These are phyloP conservation scores for Fragilaria crotonensis DNA, from an alignment of 108 stramenopile genomes.

Conservation along the genomic window DNA sequence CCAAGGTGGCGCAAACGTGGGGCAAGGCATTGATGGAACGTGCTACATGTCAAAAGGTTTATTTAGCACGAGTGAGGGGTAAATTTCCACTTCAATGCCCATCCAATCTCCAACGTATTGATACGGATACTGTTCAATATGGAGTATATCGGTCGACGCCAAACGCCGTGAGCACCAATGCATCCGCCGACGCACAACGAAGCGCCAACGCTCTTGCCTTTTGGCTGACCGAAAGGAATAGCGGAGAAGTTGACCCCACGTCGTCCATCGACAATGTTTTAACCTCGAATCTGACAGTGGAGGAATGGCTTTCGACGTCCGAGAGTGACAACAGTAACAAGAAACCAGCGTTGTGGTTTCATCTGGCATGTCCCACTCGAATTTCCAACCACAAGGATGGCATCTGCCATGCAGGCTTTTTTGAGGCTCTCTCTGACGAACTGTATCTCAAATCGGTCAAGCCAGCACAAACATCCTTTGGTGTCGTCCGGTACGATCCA, in stretches of 20 bases:
- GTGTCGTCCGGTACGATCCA: conserved; percentile 54
- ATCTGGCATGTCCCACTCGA: conserved; percentile 70
- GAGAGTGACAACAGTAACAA: neutral
- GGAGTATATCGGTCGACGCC: too few relatives aligned
- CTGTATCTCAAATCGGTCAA: conserved; percentile 53
- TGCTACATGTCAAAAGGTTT: conserved; percentile 59
- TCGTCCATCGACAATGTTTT: neutral
- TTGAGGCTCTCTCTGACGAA: conserved; percentile 39
- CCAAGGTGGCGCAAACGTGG: conserved; percentile 46
- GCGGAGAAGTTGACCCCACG: neutral
- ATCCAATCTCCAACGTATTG: neutral
- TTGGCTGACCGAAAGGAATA: too few relatives aligned
- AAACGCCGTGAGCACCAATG: neutral
- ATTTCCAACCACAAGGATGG: conserved; percentile 68
- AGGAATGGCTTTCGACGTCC: neutral
- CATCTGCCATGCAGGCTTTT: conserved; percentile 66
- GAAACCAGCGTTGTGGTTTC: conserved; percentile 37
- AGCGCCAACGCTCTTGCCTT: neutral
- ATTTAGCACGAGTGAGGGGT: conserved; percentile 67
- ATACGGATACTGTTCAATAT: too few relatives aligned
- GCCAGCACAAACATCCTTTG: conserved; percentile 72
- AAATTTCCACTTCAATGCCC: too few relatives aligned
- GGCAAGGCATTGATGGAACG: conserved; percentile 58
- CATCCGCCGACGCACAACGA: neutral
- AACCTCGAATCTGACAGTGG: too few relatives aligned